Percentiles rank a stretch among this genome's conserved stretches.
Conservation (phyloP, 2,329 filamentous ascomycete species). For the Hypoxylon sp. region DNA sequence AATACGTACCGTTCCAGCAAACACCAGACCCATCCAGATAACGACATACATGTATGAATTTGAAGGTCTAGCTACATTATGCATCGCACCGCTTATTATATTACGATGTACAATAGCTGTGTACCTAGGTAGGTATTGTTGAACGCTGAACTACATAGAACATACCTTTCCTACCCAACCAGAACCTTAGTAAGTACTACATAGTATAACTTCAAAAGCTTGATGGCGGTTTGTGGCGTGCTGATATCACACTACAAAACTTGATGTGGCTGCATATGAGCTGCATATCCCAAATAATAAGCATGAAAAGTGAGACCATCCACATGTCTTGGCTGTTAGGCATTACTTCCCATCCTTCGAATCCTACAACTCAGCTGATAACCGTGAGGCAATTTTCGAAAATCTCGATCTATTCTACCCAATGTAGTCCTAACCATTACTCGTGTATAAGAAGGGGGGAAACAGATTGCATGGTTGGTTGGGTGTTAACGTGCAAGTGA, state of each 20-base stretch:
- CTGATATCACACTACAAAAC: conserved; percentile 31
- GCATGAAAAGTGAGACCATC: conserved; percentile 1
- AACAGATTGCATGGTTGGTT: background rate
- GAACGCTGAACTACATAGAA: background rate
- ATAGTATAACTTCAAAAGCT: conserved; percentile 1
- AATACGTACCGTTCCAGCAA: background rate
- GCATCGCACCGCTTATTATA: background rate
- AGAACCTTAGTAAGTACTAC: background rate
- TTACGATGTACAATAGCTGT: too few relatives aligned
- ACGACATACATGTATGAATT: background rate
- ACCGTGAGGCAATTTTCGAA: conserved; percentile 5
- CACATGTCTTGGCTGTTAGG: background rate
- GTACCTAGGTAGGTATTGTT: too few relatives aligned
- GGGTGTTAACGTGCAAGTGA: background rate
- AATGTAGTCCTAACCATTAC: background rate
- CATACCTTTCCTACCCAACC: background rate
- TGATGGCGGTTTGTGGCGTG: conserved; percentile 2
- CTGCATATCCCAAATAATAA: conserved; percentile 27
- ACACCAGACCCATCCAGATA: background rate
- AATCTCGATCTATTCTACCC: conserved; percentile 18
- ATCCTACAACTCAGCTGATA: background rate
- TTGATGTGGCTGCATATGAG: conserved; percentile 28
- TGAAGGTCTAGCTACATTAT: too few relatives aligned
- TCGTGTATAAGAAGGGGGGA: conserved; percentile 10
- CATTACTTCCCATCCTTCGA: conserved; percentile 2